A percentile compares a stretch with the other conserved stretches of the same genome.
These are phyloP conservation scores for Penicillium rolfsii DNA, from an alignment of 2,329 filamentous ascomycete species.

Conservation along the genomic window DNA sequence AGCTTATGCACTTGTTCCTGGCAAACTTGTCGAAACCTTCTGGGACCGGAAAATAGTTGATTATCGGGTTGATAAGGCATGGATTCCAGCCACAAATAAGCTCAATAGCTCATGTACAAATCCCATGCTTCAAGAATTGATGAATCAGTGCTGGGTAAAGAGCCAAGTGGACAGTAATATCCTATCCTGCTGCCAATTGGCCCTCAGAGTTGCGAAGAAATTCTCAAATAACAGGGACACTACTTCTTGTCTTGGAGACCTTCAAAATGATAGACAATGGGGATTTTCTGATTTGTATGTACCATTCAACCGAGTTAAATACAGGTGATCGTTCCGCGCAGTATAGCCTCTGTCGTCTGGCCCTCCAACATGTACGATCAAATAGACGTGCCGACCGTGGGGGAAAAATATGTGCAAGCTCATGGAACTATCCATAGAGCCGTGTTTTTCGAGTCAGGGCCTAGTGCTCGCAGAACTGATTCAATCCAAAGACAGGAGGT, in stretches of 20 bases:
- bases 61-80: neutral
- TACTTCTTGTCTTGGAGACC: neutral
- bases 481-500: neutral
- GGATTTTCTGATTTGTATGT: neutral
- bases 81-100: neutral
- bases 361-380: neutral
- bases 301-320: conserved; percentile 1
- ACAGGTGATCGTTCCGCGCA: neutral
- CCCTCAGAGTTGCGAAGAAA: neutral
- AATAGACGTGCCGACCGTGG: neutral
- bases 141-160: neutral
- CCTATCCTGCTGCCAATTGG: too few species aligned
- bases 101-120: neutral
- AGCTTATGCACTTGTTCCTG: neutral
- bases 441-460: neutral
- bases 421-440: neutral
- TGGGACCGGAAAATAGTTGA: neutral
- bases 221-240: neutral
- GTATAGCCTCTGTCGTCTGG: neutral
- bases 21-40: neutral
- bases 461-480: neutral
- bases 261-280: neutral
- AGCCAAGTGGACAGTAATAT: neutral
- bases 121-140: neutral
- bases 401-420: neutral